Percentiles rank a stretch among this genome's conserved stretches.
These are phyloP conservation scores for Sugiyamaella sp. DNA, from an alignment of 1,139 yeast genomes.

Conservation along the genomic window DNA sequence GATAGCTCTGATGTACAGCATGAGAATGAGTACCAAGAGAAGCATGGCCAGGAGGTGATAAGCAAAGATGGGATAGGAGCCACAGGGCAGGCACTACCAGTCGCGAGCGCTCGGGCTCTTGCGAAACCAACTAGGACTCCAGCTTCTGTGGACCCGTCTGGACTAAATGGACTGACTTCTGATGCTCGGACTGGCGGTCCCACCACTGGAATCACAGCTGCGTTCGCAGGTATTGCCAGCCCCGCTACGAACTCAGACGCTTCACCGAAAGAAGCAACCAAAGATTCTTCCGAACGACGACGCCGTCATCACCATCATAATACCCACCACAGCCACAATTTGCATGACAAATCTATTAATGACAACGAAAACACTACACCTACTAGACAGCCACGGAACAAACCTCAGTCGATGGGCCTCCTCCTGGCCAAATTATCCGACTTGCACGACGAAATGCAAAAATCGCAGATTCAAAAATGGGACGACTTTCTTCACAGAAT, in stretches of 20 bases:
- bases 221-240: not conserved
- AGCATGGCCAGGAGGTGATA: too few species aligned
- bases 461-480: conserved; percentile 42
- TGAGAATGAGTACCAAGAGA: too few species aligned
- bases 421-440: conserved; percentile 41
- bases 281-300: not conserved
- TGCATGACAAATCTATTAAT: not conserved
- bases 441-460: conserved; percentile 40
- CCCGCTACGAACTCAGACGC: not conserved
- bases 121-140: too few species aligned
- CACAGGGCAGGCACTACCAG: too few species aligned
- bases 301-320: not conserved
- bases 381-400: not conserved
- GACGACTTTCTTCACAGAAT: conserved; percentile 41
- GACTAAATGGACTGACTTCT: too few species aligned
- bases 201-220: too few species aligned
- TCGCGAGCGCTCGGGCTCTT: too few species aligned
- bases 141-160: too few species aligned
- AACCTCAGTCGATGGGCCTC: conserved; percentile 34
- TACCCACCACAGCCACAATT: not conserved
- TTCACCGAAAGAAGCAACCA: not conserved
- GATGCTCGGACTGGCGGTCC: too few species aligned
- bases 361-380: not conserved
- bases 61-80: too few species aligned
- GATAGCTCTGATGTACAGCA: too few species aligned